Percentiles rank a stretch among this genome's conserved stretches.
These are phyloP conservation scores for Coccomyxa subellipsoidea DNA, from an alignment of 163 green algal species.

Conservation along the genomic window DNA sequence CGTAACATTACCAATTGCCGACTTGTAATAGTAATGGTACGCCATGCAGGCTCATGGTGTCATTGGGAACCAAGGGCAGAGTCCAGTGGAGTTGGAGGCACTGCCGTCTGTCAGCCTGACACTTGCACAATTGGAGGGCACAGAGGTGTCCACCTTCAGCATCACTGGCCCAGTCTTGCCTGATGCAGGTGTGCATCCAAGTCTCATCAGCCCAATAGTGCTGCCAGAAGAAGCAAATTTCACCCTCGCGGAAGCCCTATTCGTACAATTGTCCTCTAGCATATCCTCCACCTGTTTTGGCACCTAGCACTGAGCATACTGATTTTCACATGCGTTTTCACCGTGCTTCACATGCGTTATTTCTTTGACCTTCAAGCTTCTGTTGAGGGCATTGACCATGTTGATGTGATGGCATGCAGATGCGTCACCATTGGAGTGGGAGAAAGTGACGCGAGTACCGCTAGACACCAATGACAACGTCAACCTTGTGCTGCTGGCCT, in stretches of 20 bases:
- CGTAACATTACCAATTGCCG: too few species aligned
- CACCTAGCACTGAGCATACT: too few species aligned
- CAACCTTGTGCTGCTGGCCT: constrained; percentile 42
- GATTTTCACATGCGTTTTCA: too few species aligned
- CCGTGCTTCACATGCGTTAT: too few species aligned
- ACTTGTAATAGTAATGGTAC: background rate
- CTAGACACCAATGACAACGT: constrained; percentile 28
- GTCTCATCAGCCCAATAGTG: too few species aligned
- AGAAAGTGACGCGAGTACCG: constrained; percentile 27
- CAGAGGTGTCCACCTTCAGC: constrained; percentile 24
- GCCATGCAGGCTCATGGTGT: constrained; percentile 44
- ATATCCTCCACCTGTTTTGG: too few species aligned
- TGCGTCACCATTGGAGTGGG: constrained; percentile 36
- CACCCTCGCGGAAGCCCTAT: too few species aligned
- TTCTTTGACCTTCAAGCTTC: too few species aligned
- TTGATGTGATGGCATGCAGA: constrained; percentile 19
- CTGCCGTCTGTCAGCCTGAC: constrained; percentile 43
- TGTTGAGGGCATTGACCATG: too few species aligned
- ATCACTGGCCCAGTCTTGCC: constrained; percentile 29
- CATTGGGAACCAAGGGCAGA: constrained; percentile 31
- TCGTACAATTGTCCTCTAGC: too few species aligned
- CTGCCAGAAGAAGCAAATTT: too few species aligned
- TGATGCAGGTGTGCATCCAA: constrained; percentile 30
- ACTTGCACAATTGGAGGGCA: constrained; percentile 33
- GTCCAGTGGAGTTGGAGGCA: constrained; percentile 40